A percentile compares a stretch with the other conserved stretches of the same genome.
These are phyloP conservation scores for Aspergillus sp. DNA, from an alignment of 2,329 filamentous ascomycete species.

Conservation along the genomic window DNA sequence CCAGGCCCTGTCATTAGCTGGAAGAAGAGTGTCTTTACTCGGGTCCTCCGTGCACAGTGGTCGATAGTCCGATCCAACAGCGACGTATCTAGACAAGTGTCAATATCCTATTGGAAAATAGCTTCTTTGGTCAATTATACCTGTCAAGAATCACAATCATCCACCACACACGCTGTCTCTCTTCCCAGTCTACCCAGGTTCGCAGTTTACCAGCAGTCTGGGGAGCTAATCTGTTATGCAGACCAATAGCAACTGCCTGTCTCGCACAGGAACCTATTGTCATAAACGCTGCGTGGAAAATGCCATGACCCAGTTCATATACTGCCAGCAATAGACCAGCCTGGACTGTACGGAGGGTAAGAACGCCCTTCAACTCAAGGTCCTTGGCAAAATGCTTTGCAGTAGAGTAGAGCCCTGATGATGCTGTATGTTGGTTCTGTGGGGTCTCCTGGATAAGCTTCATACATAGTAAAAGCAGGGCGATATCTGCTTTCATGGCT, in stretches of 20 bases:
- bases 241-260: neutral
- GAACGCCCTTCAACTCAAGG: neutral
- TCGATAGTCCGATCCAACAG: neutral
- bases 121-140: neutral
- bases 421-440: neutral
- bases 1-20: neutral
- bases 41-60: neutral
- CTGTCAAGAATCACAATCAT: neutral
- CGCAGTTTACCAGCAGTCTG: neutral
- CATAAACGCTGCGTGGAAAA: slow-evolving; percentile 3
- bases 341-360: neutral
- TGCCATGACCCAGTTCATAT: slow-evolving; percentile 5
- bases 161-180: neutral
- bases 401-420: neutral
- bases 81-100: neutral
- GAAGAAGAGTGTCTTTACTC: neutral
- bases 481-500: neutral
- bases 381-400: neutral
- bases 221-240: neutral
- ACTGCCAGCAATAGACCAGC: slow-evolving; percentile 1
- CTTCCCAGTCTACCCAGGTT: slow-evolving; percentile 1
- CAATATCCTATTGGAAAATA: neutral
- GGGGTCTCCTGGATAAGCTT: neutral
- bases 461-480: neutral
- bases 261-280: slow-evolving; percentile 3